These are phyloP conservation scores for Yarrowia sp. DNA, from an alignment of 805 yeast genomes.

Conservation along the genomic window DNA sequence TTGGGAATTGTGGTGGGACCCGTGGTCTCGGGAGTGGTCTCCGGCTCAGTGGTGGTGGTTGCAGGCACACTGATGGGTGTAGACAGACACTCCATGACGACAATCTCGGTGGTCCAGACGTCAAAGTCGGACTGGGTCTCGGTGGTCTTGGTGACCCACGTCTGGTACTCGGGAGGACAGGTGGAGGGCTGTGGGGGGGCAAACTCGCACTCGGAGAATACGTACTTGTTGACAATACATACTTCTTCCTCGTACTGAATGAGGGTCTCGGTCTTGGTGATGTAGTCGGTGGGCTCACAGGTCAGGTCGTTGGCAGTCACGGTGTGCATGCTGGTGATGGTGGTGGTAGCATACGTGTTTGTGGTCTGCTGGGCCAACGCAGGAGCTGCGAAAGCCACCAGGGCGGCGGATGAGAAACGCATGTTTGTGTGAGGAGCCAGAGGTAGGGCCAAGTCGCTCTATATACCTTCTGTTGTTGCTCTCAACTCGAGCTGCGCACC, in stretches of 20 bases:
- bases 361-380: conserved; percentile 4
- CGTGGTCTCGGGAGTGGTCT: background rate
- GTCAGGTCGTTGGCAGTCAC: background rate
- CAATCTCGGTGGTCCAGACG: background rate
- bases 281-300: background rate
- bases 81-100: conserved; percentile 2
- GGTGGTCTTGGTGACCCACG: background rate
- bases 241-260: background rate
- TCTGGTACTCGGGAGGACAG: conserved; percentile 31
- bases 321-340: conserved; percentile 7
- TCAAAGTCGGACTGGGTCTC: background rate
- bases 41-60: background rate
- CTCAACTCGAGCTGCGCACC: background rate
- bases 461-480: background rate
- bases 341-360: conserved; percentile 8
- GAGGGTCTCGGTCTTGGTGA: conserved; percentile 2
- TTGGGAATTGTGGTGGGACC: background rate
- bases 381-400: conserved; percentile 7
- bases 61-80: background rate
- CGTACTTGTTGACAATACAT: conserved; percentile 8
- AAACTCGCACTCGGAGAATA: background rate
- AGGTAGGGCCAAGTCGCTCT: background rate
- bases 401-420: conserved; percentile 14
- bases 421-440: background rate
- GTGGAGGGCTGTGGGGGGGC: background rate